Evolutionary conservation across 2,329 filamentous ascomycete genomes (phyloP), one percentile per base, ranked within the genome.

Genomic region (Trichoderma hamatum): DNA sequence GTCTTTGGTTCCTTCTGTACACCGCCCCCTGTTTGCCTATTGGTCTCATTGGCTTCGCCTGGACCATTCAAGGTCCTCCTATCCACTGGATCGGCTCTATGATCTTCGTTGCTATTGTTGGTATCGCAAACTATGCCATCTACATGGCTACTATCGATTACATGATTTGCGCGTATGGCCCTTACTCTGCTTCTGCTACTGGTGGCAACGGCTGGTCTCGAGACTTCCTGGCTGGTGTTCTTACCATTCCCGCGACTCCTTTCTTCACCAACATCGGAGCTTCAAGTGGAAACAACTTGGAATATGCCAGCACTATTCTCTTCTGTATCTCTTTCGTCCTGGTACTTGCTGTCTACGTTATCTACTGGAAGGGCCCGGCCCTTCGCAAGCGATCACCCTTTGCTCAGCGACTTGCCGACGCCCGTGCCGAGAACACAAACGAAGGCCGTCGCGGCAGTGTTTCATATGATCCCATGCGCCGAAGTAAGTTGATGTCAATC

Each of bases 141-240:
- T 92, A 92, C 80, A 91, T 92, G 88, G 89, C 90, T 1, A 92
- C 90, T 1, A 91, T 92, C 72, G 89, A 93, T 78, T 93, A 93
- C 80, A 92, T 92, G 86, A 87, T 92, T 43, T 89, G 88, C 69
- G 89, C 90, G 0, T 92, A 93, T 74, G 91, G 91, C 0, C 87
- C 88, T 0, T 93, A 92, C 76, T 88, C 90, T 2, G 90, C 91
- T 1, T 92, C 90, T 0, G 91, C 91, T 0, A 93, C 91, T 0
- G 91, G 91, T 51, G 91, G 91, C 24, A 93, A 93, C 71, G 91
- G 90, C 1, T 92, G 90, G 80, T 85, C 90, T 3, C 85, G 91
- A 72, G 91, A 93, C 75, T 89, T 93, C 78, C 81, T 93, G 0
- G 91, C 91, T 2, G 91, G 91, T 78, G 83, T 92, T 10, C 85